Evolutionary conservation across 78 protist genomes (phyloP).

Genomic region (Cavenderia fasciculata): DNA sequence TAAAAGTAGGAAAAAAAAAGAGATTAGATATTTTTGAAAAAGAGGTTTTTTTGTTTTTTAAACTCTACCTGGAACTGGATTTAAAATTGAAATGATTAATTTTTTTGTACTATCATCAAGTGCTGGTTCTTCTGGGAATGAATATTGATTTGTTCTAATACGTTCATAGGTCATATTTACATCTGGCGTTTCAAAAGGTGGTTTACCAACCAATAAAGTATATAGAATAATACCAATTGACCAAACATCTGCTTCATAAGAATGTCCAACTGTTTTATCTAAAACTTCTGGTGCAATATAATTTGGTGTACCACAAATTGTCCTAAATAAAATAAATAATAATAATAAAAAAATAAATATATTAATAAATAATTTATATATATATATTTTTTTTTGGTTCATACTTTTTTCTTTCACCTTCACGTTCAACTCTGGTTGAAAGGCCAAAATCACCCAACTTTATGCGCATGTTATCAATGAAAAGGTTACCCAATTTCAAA

Average conservation of each 20-base stretch:
- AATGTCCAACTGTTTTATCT: constrained; percentile 84
- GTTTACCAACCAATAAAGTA: constrained; percentile 96
- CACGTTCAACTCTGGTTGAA: constrained; percentile 87
- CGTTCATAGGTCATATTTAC: constrained; percentile 93
- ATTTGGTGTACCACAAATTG: constrained; percentile 99
- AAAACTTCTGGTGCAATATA: constrained; percentile 99
- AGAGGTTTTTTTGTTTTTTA: background rate
- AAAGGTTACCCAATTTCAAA: constrained; percentile 94
- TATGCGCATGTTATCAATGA: constrained; percentile 86
- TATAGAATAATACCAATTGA: constrained; percentile 95
- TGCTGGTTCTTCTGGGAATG: constrained; percentile 81
- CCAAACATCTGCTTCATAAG: constrained; percentile 94
- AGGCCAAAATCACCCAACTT: constrained; percentile 99
- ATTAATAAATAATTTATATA: background rate
- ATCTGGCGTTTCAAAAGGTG: constrained; percentile 97
- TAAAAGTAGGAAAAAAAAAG: background rate
- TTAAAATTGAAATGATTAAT: constrained; percentile 89
- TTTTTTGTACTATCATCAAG: constrained; percentile 76
- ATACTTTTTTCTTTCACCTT: constrained; percentile 93
- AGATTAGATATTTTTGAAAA: background rate
- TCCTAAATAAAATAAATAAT: constrained; percentile 56
- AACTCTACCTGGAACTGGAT: constrained; percentile 77
- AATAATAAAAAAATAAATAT: background rate
- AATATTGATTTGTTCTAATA: constrained; percentile 81
- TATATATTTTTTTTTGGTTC: background rate